phyloP scores from a whole-genome alignment of 1,284 basidiomycete genomes.

The Boletus semigastroideus region DNA sequence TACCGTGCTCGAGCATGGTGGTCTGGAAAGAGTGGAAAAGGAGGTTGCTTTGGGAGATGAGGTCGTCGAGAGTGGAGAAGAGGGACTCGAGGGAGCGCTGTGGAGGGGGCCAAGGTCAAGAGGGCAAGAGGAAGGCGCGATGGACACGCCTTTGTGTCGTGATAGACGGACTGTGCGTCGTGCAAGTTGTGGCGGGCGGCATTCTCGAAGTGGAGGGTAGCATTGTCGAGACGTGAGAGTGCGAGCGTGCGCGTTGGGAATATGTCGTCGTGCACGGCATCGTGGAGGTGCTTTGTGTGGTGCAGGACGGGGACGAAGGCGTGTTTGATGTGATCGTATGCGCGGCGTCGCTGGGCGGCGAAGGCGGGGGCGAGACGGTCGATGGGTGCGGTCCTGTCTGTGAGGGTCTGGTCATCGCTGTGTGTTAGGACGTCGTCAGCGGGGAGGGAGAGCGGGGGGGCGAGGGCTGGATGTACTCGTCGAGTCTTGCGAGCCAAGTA shows the following conservation, averaged over 20 bases:
- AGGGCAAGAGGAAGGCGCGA: background rate
- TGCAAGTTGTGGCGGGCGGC: slow-evolving; percentile 19
- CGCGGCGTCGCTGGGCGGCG: slow-evolving; percentile 15
- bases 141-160: slow-evolving; percentile 28
- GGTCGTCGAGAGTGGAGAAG: slow-evolving; percentile 16
- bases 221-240: slow-evolving; percentile 20
- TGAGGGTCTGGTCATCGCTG: slow-evolving; percentile 16
- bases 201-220: slow-evolving; percentile 18
- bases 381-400: slow-evolving; percentile 18
- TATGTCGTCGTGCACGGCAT: slow-evolving; percentile 22
- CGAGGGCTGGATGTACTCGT: slow-evolving; percentile 23
- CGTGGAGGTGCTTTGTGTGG: slow-evolving; percentile 30
- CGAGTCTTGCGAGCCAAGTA: slow-evolving; percentile 26
- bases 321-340: slow-evolving; percentile 21
- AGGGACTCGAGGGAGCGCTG: slow-evolving; percentile 25
- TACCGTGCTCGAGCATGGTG: slow-evolving; percentile 24
- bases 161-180: slow-evolving; percentile 6
- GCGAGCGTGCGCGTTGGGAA: slow-evolving; percentile 17
- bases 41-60: slow-evolving; percentile 20
- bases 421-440: too few species aligned
- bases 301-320: slow-evolving; percentile 27
- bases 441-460: background rate
- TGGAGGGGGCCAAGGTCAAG: slow-evolving; percentile 9
- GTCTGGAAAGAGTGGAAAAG: slow-evolving; percentile 26
- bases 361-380: slow-evolving; percentile 32